Evolutionary conservation across 495 filamentous ascomycete genomes (phyloP).

Genomic region (Pyrenula massariospora): DNA sequence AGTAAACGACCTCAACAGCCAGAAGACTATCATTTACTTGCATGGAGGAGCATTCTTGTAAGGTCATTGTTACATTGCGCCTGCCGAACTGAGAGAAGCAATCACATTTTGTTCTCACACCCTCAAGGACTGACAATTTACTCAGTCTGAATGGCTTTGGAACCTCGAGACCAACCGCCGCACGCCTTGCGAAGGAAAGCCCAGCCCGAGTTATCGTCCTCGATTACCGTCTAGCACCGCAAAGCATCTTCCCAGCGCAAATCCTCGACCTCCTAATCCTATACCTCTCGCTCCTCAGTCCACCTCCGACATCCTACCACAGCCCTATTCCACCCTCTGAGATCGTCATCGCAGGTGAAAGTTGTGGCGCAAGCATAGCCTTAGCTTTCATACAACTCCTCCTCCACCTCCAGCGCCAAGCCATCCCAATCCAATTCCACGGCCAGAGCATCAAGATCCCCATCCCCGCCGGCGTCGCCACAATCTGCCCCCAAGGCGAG

Average conservation of each 20-base stretch:
- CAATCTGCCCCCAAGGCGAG: slow-evolving; percentile 3
- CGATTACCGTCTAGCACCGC: slow-evolving; percentile 24
- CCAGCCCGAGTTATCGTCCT: slow-evolving; percentile 11
- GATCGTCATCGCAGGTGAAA: slow-evolving; percentile 12
- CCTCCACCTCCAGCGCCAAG: background rate
- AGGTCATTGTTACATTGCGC: too few relatives aligned
- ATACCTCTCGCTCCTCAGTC: slow-evolving; percentile 10
- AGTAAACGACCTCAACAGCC: too few relatives aligned
- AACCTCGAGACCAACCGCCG: background rate
- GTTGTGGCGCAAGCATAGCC: slow-evolving; percentile 10
- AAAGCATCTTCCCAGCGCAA: slow-evolving; percentile 19
- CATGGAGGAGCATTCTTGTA: too few relatives aligned
- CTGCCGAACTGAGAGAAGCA: too few relatives aligned
- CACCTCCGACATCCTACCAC: slow-evolving; percentile 6
- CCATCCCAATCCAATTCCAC: slow-evolving; percentile 4
- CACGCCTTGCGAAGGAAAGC: background rate
- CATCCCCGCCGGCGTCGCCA: slow-evolving; percentile 6
- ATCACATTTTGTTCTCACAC: too few relatives aligned
- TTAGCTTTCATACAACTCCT: slow-evolving; percentile 8
- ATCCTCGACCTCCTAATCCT: slow-evolving; percentile 14
- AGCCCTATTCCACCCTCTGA: slow-evolving; percentile 2
- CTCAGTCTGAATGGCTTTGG: background rate
- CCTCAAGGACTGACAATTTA: too few relatives aligned
- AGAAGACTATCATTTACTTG: too few relatives aligned
- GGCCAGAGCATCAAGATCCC: background rate